Percentiles rank a stretch among this genome's conserved stretches.
Evolutionary conservation across 345 rosid genomes (phyloP).

Genomic region (Bruguiera parviflora): DNA sequence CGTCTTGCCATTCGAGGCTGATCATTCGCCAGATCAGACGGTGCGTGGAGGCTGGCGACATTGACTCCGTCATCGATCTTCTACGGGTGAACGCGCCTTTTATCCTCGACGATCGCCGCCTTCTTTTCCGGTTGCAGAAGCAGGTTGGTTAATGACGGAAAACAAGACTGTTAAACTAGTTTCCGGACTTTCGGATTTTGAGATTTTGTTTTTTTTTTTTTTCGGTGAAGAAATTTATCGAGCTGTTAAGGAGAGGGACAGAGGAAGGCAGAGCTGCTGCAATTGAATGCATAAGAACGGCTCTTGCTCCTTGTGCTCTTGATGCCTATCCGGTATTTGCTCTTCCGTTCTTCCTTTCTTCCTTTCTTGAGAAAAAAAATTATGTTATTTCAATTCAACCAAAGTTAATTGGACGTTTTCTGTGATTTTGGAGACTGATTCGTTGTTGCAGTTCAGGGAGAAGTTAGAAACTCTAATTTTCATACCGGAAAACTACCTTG

Average conservation of each 20-base stretch:
- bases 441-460: too few relatives aligned
- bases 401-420: too few relatives aligned
- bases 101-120: neutral
- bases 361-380: neutral
- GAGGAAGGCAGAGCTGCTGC: constrained; percentile 60
- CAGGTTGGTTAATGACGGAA: neutral
- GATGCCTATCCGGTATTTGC: constrained; percentile 82
- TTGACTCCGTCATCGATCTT: constrained; percentile 2
- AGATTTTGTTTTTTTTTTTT: neutral
- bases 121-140: neutral
- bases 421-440: too few relatives aligned
- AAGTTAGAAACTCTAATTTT: too few relatives aligned
- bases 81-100: neutral
- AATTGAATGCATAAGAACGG: constrained; percentile 68
- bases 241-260: constrained; percentile 77
- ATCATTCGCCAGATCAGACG: neutral
- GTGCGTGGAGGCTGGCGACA: constrained; percentile 1
- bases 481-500: too few relatives aligned
- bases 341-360: constrained; percentile 1
- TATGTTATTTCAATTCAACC: too few relatives aligned
- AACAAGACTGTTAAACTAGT: neutral
- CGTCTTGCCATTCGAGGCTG: constrained; percentile 1
- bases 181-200: neutral
- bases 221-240: constrained; percentile 72
- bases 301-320: constrained; percentile 93